phyloP scores from a whole-genome alignment of 2,329 filamentous ascomycete genomes.

The Dactylonectria macrodidyma region DNA sequence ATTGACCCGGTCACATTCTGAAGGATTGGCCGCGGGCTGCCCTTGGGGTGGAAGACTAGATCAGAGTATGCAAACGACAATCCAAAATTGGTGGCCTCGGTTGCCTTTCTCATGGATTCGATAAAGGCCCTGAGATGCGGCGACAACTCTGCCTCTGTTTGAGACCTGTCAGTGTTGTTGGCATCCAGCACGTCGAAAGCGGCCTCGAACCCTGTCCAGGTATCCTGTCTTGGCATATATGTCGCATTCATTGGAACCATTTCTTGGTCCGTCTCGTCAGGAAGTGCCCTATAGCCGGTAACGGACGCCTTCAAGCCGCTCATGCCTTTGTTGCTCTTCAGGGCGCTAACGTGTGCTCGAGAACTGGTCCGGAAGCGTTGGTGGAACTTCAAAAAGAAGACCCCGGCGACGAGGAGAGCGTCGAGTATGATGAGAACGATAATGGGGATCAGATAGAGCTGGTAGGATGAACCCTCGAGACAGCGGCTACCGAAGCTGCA shows the following conservation, averaged over 20 bases:
- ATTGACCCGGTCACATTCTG: constrained; percentile 69
- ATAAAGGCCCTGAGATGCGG: constrained; percentile 64
- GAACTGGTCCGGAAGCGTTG: constrained; percentile 37
- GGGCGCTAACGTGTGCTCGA: constrained; percentile 25
- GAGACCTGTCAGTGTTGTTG: constrained; percentile 43
- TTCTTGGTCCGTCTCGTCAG: constrained; percentile 54
- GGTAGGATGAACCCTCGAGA: constrained; percentile 57
- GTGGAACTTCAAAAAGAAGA: constrained; percentile 40
- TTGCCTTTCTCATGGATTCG: constrained; percentile 66
- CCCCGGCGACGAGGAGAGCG: constrained; percentile 54
- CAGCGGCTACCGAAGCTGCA: constrained; percentile 64
- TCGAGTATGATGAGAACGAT: constrained; percentile 61
- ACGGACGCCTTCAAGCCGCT: constrained; percentile 49
- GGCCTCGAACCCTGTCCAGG: constrained; percentile 55
- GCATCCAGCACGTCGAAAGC: constrained; percentile 52
- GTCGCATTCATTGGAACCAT: constrained; percentile 53
- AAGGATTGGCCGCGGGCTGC: constrained; percentile 61
- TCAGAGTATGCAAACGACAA: constrained; percentile 68
- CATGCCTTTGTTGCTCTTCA: constrained; percentile 45
- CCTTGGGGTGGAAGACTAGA: constrained; percentile 64
- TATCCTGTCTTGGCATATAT: constrained; percentile 47
- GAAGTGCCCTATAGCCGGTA: constrained; percentile 54
- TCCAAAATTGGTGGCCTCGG: constrained; percentile 66
- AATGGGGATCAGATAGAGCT: constrained; percentile 62
- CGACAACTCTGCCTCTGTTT: constrained; percentile 36